Evolutionary conservation across 2,329 filamentous ascomycete genomes (phyloP).

Genomic region (Furcasterigmium furcatum): DNA sequence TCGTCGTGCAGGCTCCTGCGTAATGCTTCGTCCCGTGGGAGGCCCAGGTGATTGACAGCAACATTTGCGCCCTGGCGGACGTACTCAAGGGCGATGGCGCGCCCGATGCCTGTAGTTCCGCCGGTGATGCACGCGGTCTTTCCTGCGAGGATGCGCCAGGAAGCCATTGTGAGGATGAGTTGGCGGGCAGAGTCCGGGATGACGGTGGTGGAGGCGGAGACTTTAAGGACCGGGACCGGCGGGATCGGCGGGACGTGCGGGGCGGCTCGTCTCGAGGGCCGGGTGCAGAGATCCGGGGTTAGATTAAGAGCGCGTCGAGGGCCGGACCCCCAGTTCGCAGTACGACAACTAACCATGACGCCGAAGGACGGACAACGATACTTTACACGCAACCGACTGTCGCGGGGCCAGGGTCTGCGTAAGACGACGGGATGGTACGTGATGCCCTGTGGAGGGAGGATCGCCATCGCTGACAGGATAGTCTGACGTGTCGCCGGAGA

Average conservation of each 20-base stretch:
- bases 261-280: background rate
- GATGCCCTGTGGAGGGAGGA: background rate
- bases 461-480: background rate
- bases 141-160: conserved; percentile 38
- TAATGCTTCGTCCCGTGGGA: conserved; percentile 22
- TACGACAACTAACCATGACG: background rate
- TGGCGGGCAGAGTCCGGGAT: background rate
- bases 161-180: conserved; percentile 1
- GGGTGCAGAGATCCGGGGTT: too few relatives aligned
- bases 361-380: conserved; percentile 2
- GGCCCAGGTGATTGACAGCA: conserved; percentile 58
- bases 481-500: conserved; percentile 10
- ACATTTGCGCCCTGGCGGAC: conserved; percentile 61
- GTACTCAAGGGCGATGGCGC: conserved; percentile 66
- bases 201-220: background rate
- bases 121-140: conserved; percentile 66
- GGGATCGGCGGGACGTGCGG: background rate
- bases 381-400: conserved; percentile 8
- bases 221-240: background rate
- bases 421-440: conserved; percentile 11
- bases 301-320: too few relatives aligned
- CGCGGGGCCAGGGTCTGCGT: conserved; percentile 8
- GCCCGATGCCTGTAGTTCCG: conserved; percentile 64
- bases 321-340: too few relatives aligned
- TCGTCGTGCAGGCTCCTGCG: conserved; percentile 24